Conservation (phyloP, 768 basidiomycete species). For the Termitomyces heimii region DNA sequence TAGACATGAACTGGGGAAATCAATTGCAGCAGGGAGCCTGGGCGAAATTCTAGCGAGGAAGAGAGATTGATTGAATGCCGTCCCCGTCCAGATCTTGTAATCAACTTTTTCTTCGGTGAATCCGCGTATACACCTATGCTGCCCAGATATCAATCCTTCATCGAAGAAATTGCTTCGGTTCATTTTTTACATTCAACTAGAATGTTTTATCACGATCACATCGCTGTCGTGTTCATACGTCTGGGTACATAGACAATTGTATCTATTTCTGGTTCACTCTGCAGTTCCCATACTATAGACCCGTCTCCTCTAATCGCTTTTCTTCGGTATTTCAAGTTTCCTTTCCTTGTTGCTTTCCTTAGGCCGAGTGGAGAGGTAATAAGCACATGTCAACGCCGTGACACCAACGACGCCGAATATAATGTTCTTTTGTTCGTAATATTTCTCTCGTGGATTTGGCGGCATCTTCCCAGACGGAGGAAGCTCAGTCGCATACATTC, state of each 20-base stretch:
- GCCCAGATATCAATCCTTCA: no score
- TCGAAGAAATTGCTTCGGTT: not conserved
- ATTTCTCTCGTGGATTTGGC: constrained; percentile 1
- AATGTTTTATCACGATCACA: not conserved
- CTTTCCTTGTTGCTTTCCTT: not conserved
- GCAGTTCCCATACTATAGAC: not conserved
- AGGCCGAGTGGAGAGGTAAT: constrained; percentile 1
- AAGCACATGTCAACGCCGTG: not conserved
- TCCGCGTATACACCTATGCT: no score
- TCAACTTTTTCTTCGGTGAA: not conserved
- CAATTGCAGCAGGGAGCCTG: constrained; percentile 49
- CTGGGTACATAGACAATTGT: not conserved
- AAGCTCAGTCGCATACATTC: not conserved
- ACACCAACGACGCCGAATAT: constrained; percentile 1
- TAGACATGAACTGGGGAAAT: constrained; percentile 27
- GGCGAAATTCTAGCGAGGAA: constrained; percentile 46
- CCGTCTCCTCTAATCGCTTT: not conserved
- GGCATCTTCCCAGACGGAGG: constrained; percentile 1
- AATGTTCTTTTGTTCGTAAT: not conserved
- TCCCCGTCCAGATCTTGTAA: not conserved
- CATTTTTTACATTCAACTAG: no score
- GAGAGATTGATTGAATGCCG: constrained; percentile 7
- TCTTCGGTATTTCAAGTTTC: not conserved
- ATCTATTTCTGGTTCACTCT: not conserved
- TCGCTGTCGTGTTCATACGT: not conserved